These are phyloP conservation scores for maize (Zea mays) DNA, from an alignment of 176 grass and related monocot species.

Conservation along the genomic window Zm-B73-REFERENCE-NAM-5.0 NC_050103.1:71812001-71812500, in stretches of 20 bases:
- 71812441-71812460: background rate
- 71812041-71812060: conserved; percentile 64
- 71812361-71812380: conserved; percentile 20
- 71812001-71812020: conserved; percentile 57
- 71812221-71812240: conserved; percentile 5
- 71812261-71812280: background rate
- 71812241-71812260: background rate
- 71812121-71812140: conserved; percentile 49
- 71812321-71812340: background rate
- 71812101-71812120: conserved; percentile 58
- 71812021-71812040: conserved; percentile 59
- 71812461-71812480: background rate
- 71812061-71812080: conserved; percentile 69
- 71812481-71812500: background rate
- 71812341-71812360: background rate
- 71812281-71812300: background rate
- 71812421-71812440: background rate
- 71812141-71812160: background rate
- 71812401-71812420: background rate
- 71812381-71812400: background rate
- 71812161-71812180: conserved; percentile 14
- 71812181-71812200: background rate
- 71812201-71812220: conserved; percentile 23
- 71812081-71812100: conserved; percentile 78
- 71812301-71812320: background rate